These are phyloP conservation scores for Pseudocercospora musae DNA, from an alignment of 2,329 filamentous ascomycete species.

Conservation along the genomic window DNA sequence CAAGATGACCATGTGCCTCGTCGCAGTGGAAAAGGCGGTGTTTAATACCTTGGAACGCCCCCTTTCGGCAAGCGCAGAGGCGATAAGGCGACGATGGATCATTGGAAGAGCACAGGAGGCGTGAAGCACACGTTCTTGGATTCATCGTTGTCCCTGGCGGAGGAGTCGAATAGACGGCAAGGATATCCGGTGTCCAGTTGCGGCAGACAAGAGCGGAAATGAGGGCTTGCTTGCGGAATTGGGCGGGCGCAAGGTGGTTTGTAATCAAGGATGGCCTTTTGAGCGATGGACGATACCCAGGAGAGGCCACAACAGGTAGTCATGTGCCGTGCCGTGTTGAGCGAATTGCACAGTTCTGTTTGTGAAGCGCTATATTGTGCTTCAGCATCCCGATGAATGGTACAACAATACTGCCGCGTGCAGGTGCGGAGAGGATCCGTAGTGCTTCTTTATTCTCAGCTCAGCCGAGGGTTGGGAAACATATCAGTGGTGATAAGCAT, in stretches of 20 bases:
- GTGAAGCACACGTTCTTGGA: conserved; percentile 34
- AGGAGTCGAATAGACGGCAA: conserved; percentile 6
- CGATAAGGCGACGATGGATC: conserved; percentile 23
- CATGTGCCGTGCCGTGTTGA: no score
- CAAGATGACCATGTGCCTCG: conserved; percentile 32
- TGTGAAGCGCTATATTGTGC: background rate
- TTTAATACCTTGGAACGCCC: conserved; percentile 37
- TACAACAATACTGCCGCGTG: no score
- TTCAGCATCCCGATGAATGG: background rate
- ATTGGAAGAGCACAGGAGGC: conserved; percentile 35
- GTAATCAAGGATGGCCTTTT: background rate
- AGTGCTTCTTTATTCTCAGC: no score
- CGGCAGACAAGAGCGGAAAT: conserved; percentile 3
- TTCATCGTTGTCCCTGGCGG: conserved; percentile 23
- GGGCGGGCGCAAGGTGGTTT: background rate
- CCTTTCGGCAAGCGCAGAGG: conserved; percentile 1
- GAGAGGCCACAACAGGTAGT: background rate
- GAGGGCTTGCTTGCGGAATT: background rate
- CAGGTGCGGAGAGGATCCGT: no score
- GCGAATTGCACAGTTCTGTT: background rate
- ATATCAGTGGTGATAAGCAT: no score
- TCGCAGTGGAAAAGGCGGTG: conserved; percentile 34
- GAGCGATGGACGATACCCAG: background rate
- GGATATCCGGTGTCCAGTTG: conserved; percentile 32
- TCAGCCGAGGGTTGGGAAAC: background rate